phyloP scores from a whole-genome alignment of 1,284 basidiomycete species.

The Clitocybe nebularis region DNA sequence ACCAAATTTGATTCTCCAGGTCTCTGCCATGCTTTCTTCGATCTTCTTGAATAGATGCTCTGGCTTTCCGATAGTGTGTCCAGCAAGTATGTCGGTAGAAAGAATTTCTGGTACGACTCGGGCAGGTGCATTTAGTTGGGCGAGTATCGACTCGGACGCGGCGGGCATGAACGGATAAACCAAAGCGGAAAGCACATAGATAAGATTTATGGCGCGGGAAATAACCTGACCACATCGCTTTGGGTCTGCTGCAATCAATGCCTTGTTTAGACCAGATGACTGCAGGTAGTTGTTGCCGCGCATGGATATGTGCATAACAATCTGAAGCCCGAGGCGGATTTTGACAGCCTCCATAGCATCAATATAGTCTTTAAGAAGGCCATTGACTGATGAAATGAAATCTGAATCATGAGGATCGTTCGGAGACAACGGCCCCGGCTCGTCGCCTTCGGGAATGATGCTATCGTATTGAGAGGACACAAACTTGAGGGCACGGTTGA shows the following conservation, averaged over 20 bases:
- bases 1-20: conserved; percentile 82
- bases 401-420: conserved; percentile 70
- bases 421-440: conserved; percentile 61
- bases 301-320: conserved; percentile 86
- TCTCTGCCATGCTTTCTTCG: conserved; percentile 85
- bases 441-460: conserved; percentile 77
- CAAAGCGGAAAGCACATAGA: conserved; percentile 85
- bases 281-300: conserved; percentile 96
- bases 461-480: conserved; percentile 84
- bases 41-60: conserved; percentile 94
- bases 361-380: conserved; percentile 77
- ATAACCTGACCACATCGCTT: conserved; percentile 88
- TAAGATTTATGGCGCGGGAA: conserved; percentile 88
- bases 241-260: conserved; percentile 79
- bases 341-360: conserved; percentile 91
- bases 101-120: conserved; percentile 69
- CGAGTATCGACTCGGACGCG: conserved; percentile 78
- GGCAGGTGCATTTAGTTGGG: conserved; percentile 88
- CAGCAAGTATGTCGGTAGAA: conserved; percentile 80
- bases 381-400: conserved; percentile 83
- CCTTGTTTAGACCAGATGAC: conserved; percentile 88
- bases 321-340: conserved; percentile 82
- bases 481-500: conserved; percentile 94
- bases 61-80: conserved; percentile 84
- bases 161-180: conserved; percentile 97